These are phyloP conservation scores for Geopyxis carbonaria DNA, from an alignment of 495 filamentous ascomycete genomes.

Conservation along the genomic window DNA sequence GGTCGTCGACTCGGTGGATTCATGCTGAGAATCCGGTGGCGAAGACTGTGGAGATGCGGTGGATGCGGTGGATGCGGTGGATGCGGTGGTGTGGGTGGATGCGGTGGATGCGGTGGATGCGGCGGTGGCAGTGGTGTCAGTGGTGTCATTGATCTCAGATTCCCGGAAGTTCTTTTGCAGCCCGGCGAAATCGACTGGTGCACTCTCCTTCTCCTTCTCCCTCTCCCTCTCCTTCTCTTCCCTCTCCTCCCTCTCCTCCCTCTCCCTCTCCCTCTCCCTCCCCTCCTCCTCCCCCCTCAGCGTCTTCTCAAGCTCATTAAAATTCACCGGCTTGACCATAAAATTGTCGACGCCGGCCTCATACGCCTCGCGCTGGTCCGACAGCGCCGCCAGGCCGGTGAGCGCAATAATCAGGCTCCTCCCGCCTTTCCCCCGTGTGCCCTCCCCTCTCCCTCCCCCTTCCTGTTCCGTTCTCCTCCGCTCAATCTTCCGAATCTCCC, in stretches of 20 bases:
- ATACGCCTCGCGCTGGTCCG: conserved; percentile 49
- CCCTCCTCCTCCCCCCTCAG: conserved; percentile 1
- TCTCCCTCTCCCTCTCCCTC: neutral
- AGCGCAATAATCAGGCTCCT: conserved; percentile 46
- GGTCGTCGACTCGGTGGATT: too few relatives aligned
- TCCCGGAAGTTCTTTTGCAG: neutral
- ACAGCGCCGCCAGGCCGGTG: conserved; percentile 46
- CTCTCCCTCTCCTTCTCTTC: neutral
- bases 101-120: neutral
- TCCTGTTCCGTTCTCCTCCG: conserved; percentile 20
- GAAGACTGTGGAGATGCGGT: neutral
- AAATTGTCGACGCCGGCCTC: conserved; percentile 53
- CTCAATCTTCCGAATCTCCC: conserved; percentile 45
- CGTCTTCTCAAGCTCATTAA: conserved; percentile 28
- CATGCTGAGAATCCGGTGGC: too few relatives aligned
- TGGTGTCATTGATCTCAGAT: neutral
- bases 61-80: neutral
- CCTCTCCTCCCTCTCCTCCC: neutral
- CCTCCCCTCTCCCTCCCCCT: too few relatives aligned
- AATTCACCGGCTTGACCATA: conserved; percentile 50
- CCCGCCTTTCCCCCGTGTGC: conserved; percentile 14
- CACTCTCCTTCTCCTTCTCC: neutral
- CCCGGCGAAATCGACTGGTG: neutral
- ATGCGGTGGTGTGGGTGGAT: neutral
- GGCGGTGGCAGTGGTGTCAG: too few relatives aligned